Conservation (phyloP, 2,329 filamentous ascomycete genomes). For the Torrubiella hemipterigena region DNA sequence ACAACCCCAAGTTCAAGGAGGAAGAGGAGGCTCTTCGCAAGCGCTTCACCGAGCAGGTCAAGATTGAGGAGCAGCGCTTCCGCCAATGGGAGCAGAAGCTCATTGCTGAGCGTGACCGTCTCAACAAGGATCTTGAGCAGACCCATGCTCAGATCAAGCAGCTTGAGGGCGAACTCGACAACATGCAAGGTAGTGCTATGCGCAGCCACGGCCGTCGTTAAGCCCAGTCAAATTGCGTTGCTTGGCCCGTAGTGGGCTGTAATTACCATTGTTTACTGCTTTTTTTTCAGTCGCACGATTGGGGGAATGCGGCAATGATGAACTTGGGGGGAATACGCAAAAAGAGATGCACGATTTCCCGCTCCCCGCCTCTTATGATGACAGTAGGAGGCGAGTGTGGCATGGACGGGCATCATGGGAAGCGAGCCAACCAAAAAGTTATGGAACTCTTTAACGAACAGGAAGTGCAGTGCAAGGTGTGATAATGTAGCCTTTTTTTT, state of each 20-base stretch:
- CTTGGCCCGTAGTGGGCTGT: too few species aligned
- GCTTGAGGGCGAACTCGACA: constrained; percentile 83
- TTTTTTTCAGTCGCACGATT: constrained; percentile 3
- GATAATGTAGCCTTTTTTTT: constrained; percentile 24
- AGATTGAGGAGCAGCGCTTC: constrained; percentile 99
- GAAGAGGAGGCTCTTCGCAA: constrained; percentile 97
- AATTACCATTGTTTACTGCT: constrained; percentile 11
- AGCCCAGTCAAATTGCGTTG: too few species aligned
- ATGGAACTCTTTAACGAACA: constrained; percentile 7
- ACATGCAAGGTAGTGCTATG: constrained; percentile 80
- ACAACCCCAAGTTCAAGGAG: constrained; percentile 99
- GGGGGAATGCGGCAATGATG: neutral
- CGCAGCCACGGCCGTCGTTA: constrained; percentile 91
- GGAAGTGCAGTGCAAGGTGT: constrained; percentile 15
- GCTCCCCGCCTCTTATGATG: neutral
- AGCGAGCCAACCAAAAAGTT: constrained; percentile 8
- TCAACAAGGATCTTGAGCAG: constrained; percentile 99
- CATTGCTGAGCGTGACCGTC: constrained; percentile 92
- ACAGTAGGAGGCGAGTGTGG: neutral
- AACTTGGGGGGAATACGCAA: neutral
- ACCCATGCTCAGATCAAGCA: constrained; percentile 92
- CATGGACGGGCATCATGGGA: too few species aligned
- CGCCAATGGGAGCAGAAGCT: constrained; percentile 99
- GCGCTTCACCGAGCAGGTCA: constrained; percentile 99
- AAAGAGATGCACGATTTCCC: neutral